Conservation (phyloP, 1,284 basidiomycete genomes). For the Cryptococcus deneoformans region DNA sequence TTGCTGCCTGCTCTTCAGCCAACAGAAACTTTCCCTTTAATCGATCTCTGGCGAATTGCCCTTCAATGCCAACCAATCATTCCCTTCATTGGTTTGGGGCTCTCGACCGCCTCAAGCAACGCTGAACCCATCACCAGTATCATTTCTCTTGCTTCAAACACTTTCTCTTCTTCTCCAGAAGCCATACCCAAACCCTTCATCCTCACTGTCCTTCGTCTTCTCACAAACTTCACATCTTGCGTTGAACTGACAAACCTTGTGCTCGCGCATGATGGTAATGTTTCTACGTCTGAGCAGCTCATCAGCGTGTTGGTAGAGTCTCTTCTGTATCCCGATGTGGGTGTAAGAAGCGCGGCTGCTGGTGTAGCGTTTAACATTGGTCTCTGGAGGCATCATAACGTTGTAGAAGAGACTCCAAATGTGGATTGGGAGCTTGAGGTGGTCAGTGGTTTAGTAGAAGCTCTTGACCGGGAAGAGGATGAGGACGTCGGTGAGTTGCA, state of each 20-base stretch:
- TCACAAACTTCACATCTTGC: conserved; percentile 69
- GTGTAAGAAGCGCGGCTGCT: conserved; percentile 69
- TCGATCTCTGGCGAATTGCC: conserved; percentile 79
- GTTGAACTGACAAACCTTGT: conserved; percentile 57
- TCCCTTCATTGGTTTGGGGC: conserved; percentile 52
- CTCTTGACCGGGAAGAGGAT: conserved; percentile 63
- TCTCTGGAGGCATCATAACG: conserved; percentile 58
- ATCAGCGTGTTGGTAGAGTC: conserved; percentile 61
- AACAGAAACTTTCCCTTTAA: conserved; percentile 70
- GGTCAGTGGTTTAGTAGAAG: conserved; percentile 71
- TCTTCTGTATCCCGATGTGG: conserved; percentile 64
- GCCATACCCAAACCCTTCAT: conserved; percentile 53
- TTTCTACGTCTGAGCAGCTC: conserved; percentile 39
- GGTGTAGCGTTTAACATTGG: conserved; percentile 75
- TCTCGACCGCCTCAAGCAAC: conserved; percentile 52
- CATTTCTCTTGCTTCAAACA: conserved; percentile 49
- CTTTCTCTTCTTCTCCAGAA: conserved; percentile 13
- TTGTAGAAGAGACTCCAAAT: conserved; percentile 54
- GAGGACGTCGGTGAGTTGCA: conserved; percentile 71
- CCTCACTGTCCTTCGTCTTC: conserved; percentile 67
- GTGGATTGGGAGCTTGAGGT: conserved; percentile 83
- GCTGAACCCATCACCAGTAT: conserved; percentile 58
- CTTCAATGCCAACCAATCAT: too few relatives aligned
- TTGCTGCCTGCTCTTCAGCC: conserved; percentile 57
- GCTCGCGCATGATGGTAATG: conserved; percentile 48